phyloP scores from a whole-genome alignment of 768 basidiomycete species.

The Phaeotremella skinneri region DNA sequence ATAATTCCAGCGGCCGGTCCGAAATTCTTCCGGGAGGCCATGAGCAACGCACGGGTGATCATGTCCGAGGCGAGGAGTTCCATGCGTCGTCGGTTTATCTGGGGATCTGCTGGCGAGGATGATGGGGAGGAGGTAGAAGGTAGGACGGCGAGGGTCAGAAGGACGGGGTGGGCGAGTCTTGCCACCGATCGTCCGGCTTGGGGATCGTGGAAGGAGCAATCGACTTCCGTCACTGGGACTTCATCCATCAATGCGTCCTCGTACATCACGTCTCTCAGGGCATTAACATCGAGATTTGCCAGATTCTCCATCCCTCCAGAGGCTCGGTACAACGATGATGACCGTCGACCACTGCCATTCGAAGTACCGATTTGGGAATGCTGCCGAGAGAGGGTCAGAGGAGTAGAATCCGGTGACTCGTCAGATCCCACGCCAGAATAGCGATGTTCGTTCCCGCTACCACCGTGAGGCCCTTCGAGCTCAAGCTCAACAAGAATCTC shows the following conservation, averaged over 20 bases:
- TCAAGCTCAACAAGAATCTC: slow-evolving; percentile 98
- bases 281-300: slow-evolving; percentile 27
- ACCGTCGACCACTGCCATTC: slow-evolving; percentile 3
- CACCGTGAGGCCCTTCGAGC: slow-evolving; percentile 57
- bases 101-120: slow-evolving; percentile 66
- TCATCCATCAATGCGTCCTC: slow-evolving; percentile 96
- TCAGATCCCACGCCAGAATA: slow-evolving; percentile 29
- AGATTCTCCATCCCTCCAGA: slow-evolving; percentile 28
- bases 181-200: slow-evolving; percentile 76
- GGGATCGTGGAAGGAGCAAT: slow-evolving; percentile 93
- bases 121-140: slow-evolving; percentile 55
- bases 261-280: slow-evolving; percentile 59
- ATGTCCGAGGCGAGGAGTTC: slow-evolving; percentile 95
- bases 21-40: slow-evolving; percentile 87
- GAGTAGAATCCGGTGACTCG: slow-evolving; percentile 7
- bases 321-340: background rate
- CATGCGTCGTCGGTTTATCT: slow-evolving; percentile 90
- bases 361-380: slow-evolving; percentile 5
- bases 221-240: slow-evolving; percentile 91
- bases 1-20: slow-evolving; percentile 86
- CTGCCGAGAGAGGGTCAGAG: background rate
- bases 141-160: slow-evolving; percentile 89
- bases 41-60: slow-evolving; percentile 89
- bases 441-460: slow-evolving; percentile 7
- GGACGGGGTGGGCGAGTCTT: slow-evolving; percentile 83